phyloP scores from a whole-genome alignment of 306 rosid species.

The Vicia faba region DNA sequence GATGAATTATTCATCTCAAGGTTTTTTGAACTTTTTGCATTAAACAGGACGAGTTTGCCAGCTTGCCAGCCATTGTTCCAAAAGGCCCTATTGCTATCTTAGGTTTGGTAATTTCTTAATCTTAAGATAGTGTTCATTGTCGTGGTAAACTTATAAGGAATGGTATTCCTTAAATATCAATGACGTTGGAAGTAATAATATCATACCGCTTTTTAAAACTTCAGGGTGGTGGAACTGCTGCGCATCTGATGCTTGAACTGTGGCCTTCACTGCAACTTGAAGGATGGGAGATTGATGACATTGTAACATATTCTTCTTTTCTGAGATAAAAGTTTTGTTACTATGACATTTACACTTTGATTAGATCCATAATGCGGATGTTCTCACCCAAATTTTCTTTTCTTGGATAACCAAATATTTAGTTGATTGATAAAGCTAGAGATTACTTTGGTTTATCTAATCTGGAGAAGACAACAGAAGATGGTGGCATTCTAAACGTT shows the following conservation, averaged over 20 bases:
- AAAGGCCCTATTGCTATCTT: conserved; percentile 88
- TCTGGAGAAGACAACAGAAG: conserved; percentile 73
- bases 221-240: conserved; percentile 98
- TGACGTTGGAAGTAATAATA: conserved; percentile 25
- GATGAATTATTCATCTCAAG: conserved; percentile 22
- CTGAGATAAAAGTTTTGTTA: conserved; percentile 14
- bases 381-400: conserved; percentile 27
- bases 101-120: conserved; percentile 74
- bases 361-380: conserved; percentile 17
- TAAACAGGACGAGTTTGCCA: conserved; percentile 85
- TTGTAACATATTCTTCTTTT: conserved; percentile 51
- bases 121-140: conserved; percentile 11
- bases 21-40: conserved; percentile 40
- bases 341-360: conserved; percentile 7
- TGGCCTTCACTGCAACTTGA: conserved; percentile 94
- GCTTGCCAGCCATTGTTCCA: conserved; percentile 91
- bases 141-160: conserved; percentile 24
- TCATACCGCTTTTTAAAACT: conserved; percentile 33
- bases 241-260: conserved; percentile 83
- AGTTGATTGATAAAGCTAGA: conserved; percentile 92
- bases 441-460: conserved; percentile 71
- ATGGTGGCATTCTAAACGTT: conserved; percentile 78
- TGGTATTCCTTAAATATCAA: conserved; percentile 23
- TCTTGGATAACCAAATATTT: conserved; percentile 31
- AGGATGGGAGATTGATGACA: conserved; percentile 94